Evolutionary conservation across 1,139 yeast genomes (phyloP).

Genomic region (Saccharomyces hybrid): DNA sequence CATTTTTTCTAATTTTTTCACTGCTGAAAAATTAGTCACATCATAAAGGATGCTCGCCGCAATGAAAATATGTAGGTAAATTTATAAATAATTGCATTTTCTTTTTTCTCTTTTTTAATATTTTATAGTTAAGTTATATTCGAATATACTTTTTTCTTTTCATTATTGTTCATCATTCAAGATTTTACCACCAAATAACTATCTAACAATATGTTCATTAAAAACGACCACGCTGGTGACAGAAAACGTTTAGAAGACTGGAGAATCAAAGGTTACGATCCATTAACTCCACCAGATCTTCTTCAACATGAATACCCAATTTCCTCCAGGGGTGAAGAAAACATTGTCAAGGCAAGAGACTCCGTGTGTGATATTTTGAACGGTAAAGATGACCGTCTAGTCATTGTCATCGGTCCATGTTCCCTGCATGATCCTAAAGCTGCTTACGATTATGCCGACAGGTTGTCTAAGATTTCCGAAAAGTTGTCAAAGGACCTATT

Average conservation of each 20-base stretch:
- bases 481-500: slow-evolving; percentile 66
- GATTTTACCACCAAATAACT: no score
- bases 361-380: slow-evolving; percentile 61
- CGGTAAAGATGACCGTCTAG: slow-evolving; percentile 72
- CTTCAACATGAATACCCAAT: slow-evolving; percentile 85
- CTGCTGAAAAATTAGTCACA: not conserved
- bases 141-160: not conserved
- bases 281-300: slow-evolving; percentile 88
- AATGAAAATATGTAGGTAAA: not conserved
- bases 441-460: slow-evolving; percentile 78
- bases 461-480: slow-evolving; percentile 52
- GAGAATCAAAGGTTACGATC: slow-evolving; percentile 93
- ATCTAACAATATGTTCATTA: slow-evolving; percentile 56
- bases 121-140: not conserved
- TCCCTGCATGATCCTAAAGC: slow-evolving; percentile 92
- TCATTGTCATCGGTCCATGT: slow-evolving; percentile 91
- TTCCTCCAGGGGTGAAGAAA: slow-evolving; percentile 48
- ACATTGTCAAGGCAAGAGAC: slow-evolving; percentile 68
- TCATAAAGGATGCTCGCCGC: not conserved
- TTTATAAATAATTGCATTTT: not conserved
- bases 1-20: slow-evolving; percentile 6
- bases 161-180: not conserved
- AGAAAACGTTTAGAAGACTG: slow-evolving; percentile 79
- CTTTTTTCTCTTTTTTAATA: not conserved
- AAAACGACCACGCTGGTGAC: slow-evolving; percentile 77